Evolutionary conservation across 371 early-diverging fungal species (phyloP).

Genomic region (Mortierella sp.): DNA sequence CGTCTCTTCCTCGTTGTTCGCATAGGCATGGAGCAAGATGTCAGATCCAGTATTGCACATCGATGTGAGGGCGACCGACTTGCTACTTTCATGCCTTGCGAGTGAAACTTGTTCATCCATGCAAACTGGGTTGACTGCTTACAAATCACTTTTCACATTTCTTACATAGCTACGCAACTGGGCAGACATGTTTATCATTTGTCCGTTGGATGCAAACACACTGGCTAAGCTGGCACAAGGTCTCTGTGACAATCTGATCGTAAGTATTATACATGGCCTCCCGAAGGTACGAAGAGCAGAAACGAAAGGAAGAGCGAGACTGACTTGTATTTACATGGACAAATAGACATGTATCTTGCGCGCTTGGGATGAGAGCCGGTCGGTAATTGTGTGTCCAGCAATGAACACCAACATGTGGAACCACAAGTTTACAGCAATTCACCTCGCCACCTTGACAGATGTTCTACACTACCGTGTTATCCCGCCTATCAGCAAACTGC

Average conservation of each 20-base stretch:
- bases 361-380: constrained; percentile 88
- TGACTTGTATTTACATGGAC: background rate
- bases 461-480: constrained; percentile 75
- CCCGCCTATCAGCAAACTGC: constrained; percentile 84
- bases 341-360: constrained; percentile 89
- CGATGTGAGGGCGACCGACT: constrained; percentile 67
- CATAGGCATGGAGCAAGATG: constrained; percentile 81
- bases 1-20: background rate
- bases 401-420: constrained; percentile 99
- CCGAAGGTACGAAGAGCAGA: background rate
- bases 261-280: constrained; percentile 37
- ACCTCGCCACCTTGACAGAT: constrained; percentile 69
- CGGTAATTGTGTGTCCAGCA: constrained; percentile 90
- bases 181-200: constrained; percentile 93
- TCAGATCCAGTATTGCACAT: constrained; percentile 96
- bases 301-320: background rate
- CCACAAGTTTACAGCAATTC: constrained; percentile 89
- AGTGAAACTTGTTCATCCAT: background rate
- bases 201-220: constrained; percentile 96
- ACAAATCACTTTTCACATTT: background rate
- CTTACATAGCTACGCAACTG: constrained; percentile 86
- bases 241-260: constrained; percentile 94
- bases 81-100: background rate
- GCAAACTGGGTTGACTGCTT: too few species aligned
- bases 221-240: constrained; percentile 94